Evolutionary conservation across 2,329 filamentous ascomycete species (phyloP).

Genomic region (Leptodontidium sp.): DNA sequence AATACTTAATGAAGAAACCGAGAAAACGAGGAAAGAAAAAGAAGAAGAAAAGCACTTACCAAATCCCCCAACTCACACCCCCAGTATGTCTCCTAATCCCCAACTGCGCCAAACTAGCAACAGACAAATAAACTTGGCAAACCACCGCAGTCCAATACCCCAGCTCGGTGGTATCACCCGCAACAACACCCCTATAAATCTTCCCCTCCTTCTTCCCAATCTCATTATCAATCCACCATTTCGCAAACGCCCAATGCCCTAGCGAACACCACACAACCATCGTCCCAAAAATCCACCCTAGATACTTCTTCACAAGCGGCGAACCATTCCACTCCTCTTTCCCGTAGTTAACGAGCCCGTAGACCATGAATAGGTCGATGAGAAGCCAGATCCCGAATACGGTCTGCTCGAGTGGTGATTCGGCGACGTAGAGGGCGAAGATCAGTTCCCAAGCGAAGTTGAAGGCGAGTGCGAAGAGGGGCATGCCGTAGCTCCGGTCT

Average conservation of each 20-base stretch:
- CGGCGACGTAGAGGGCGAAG: constrained; percentile 56
- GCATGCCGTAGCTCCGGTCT: constrained; percentile 59
- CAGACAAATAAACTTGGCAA: constrained; percentile 54
- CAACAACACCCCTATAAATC: constrained; percentile 45
- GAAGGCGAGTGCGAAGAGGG: constrained; percentile 56
- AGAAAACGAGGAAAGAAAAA: too few relatives aligned
- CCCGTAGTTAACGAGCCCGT: constrained; percentile 55
- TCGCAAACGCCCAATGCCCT: constrained; percentile 53
- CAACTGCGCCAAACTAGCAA: constrained; percentile 55
- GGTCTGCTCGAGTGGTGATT: constrained; percentile 52
- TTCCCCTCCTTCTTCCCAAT: constrained; percentile 47
- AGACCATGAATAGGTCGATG: constrained; percentile 58
- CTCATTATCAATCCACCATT: constrained; percentile 57
- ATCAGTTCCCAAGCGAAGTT: constrained; percentile 63
- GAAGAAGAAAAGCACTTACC: constrained; percentile 49
- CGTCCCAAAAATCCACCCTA: constrained; percentile 49
- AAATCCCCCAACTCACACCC: constrained; percentile 57
- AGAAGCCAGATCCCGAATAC: constrained; percentile 59
- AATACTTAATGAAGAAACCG: not conserved
- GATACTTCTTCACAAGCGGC: constrained; percentile 53
- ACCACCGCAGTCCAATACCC: not conserved
- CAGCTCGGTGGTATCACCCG: too few relatives aligned
- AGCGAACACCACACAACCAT: constrained; percentile 50
- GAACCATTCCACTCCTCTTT: constrained; percentile 53
- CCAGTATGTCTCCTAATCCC: constrained; percentile 56